These are phyloP conservation scores for Davidsoniella neocaledoniae DNA, from an alignment of 2,329 filamentous ascomycete species.

Conservation along the genomic window DNA sequence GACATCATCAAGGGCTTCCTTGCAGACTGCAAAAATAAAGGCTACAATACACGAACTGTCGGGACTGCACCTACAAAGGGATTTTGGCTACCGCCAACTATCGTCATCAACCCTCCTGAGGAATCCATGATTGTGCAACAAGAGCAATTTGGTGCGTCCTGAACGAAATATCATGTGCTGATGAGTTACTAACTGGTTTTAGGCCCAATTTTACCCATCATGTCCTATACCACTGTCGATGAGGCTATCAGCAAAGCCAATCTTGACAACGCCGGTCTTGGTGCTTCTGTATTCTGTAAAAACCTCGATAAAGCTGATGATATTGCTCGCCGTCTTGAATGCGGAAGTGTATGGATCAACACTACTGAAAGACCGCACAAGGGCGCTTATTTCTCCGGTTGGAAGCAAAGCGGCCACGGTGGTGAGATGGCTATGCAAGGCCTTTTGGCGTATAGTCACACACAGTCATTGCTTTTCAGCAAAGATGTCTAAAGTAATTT, in stretches of 20 bases:
- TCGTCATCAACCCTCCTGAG: conserved; percentile 43
- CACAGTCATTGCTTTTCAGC: conserved; percentile 16
- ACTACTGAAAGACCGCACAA: conserved; percentile 17
- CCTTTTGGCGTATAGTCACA: conserved; percentile 19
- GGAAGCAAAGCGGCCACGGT: conserved; percentile 21
- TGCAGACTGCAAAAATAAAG: conserved; percentile 36
- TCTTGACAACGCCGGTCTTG: conserved; percentile 33
- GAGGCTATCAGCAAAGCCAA: conserved; percentile 42
- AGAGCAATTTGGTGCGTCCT: conserved; percentile 27
- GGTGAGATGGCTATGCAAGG: conserved; percentile 22
- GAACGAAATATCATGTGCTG: neutral
- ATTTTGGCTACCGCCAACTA: conserved; percentile 40
- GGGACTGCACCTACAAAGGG: conserved; percentile 27
- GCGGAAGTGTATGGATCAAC: conserved; percentile 46
- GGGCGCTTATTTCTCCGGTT: conserved; percentile 19
- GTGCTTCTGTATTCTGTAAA: conserved; percentile 39
- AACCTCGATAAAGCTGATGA: conserved; percentile 32
- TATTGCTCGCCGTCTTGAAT: conserved; percentile 37
- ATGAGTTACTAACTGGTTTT: neutral
- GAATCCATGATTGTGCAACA: conserved; percentile 37
- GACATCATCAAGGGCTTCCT: conserved; percentile 31
- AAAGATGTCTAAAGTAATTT: neutral
- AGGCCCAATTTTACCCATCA: conserved; percentile 45
- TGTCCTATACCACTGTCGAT: conserved; percentile 43
- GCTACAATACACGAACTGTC: conserved; percentile 33